These are phyloP conservation scores for Sonneratia caseolaris DNA, from an alignment of 345 rosid species.

Conservation along the genomic window DNA sequence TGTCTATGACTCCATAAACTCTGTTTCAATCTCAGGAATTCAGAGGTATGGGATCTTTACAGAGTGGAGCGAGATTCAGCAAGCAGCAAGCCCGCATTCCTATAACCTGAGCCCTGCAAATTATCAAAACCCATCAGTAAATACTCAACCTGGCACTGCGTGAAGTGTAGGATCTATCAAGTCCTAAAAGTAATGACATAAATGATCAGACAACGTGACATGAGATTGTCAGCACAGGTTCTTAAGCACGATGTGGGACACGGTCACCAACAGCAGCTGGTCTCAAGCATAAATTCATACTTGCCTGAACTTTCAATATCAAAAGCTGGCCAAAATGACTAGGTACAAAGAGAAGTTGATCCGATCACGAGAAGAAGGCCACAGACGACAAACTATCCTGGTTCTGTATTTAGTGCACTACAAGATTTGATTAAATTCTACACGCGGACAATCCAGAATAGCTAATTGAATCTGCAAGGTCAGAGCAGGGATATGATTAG, in stretches of 20 bases:
- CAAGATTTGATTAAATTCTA: neutral
- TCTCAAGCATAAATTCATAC: neutral
- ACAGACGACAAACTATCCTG: neutral
- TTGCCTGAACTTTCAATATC: neutral
- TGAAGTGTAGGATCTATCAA: too few species aligned
- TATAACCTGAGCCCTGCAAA: too few species aligned
- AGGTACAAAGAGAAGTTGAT: neutral
- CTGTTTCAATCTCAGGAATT: too few species aligned
- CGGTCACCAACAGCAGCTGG: neutral
- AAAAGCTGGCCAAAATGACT: neutral
- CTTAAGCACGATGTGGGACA: neutral
- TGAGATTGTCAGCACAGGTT: too few species aligned
- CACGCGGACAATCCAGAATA: neutral
- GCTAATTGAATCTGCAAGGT: neutral
- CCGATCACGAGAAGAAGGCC: neutral
- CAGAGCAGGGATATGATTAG: neutral
- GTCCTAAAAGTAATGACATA: too few species aligned
- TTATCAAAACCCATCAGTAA: too few species aligned
- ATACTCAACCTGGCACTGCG: too few species aligned
- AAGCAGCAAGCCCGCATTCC: too few species aligned
- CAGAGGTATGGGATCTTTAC: too few species aligned
- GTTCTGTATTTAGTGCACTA: neutral
- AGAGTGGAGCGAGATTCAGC: too few species aligned
- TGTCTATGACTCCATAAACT: too few species aligned
- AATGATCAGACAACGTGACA: too few species aligned